These are phyloP conservation scores for Chenopodium quinoa DNA, from an alignment of 148 eudicot genomes.

Conservation along the genomic window DNA sequence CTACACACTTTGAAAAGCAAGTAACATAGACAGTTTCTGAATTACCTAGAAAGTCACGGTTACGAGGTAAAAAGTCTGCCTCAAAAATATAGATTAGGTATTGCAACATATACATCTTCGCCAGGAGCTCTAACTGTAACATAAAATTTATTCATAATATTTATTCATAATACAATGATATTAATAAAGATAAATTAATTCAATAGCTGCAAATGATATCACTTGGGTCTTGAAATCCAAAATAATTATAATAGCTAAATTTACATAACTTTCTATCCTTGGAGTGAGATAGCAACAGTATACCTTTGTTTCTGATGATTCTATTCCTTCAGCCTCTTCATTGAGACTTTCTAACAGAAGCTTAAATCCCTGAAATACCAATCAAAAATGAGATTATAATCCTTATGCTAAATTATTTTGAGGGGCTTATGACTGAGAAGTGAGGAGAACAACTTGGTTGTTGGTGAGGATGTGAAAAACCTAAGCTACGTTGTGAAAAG, in stretches of 20 bases:
- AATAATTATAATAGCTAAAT: background rate
- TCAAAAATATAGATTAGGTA: conserved; percentile 69
- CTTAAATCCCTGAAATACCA: conserved; percentile 62
- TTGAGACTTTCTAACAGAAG: conserved; percentile 53
- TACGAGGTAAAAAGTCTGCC: conserved; percentile 72
- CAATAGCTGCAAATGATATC: background rate
- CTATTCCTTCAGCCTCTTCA: conserved; percentile 36
- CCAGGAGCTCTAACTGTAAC: conserved; percentile 50
- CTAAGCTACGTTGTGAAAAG: background rate
- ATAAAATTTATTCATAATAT: background rate
- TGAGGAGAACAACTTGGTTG: background rate
- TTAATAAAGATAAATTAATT: too few species aligned
- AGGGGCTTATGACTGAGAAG: background rate
- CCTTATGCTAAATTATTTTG: background rate
- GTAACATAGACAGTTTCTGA: background rate
- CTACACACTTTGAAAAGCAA: background rate
- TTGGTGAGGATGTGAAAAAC: background rate
- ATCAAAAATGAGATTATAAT: conserved; percentile 11
- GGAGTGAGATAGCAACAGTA: background rate
- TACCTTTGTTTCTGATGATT: conserved; percentile 45
- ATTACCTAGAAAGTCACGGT: conserved; percentile 50
- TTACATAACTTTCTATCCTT: background rate
- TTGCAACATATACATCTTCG: conserved; percentile 64
- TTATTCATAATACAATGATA: too few species aligned
- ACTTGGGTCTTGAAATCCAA: background rate